Base-by-base conservation (phyloP, 2,329 filamentous ascomycete species). In the Helicocarpus griseus region DNA sequence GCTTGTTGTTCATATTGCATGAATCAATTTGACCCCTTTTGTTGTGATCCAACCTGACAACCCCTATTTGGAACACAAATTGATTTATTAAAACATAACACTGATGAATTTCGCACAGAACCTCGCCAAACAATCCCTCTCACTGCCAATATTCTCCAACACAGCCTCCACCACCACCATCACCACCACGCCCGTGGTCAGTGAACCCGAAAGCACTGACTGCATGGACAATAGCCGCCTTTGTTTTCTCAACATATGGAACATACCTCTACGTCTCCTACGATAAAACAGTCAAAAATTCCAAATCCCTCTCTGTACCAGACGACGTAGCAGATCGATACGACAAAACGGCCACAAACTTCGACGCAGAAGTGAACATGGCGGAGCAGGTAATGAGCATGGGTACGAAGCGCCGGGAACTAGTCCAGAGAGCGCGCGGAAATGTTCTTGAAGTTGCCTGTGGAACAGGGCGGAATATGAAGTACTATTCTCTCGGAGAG, bases 361-460 rank as follows among this genome's bases (percentile, higher is more conserved):
- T 72, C 53, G 74, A 77, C 58, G 65, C 67, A 5, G 70, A 73
- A 48, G 71, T 77, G 31, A 69, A 72, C 19, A 56, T 68, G 48
- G 66, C 67, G 1, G 74, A 77, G 57, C 67, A 61, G 50, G 57
- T 69, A 2, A 73, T 72, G 66, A 60, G 69, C 1, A 50, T 76
- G 50, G 65, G 65, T 17, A 57, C 57, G 33, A 69, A 70, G 54
- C 66, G 74, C n/a, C 63, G 63, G 24, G 64, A 69, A 35, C 63
- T 77, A 2, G 62, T 71, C n/a, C 57, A 60, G 6, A 62, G 65
- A 53, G 73, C 73, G 3, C 61, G 65, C 19, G 74, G 74, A 1
- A 58, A 77, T 55, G 73, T 76, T 6, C 64, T 77, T 4, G 74
- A 77, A 59, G 72, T 76, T 36, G 73, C 70, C 54, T 73, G 68